Base-by-base conservation (phyloP, 2,329 filamentous ascomycete genomes). In the Byssothecium circinans region DNA sequence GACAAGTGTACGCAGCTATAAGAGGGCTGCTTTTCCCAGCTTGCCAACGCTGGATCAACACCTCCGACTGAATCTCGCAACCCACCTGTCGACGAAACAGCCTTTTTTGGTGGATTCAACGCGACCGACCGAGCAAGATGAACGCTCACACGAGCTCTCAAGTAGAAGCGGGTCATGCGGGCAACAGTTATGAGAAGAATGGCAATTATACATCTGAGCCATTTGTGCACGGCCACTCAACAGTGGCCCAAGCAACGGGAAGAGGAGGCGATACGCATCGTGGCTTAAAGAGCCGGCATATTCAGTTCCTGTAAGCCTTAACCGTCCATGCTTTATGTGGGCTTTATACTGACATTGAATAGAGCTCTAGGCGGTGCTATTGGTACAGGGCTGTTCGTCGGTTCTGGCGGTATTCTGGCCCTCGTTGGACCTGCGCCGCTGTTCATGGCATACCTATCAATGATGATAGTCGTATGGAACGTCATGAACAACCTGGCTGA, bases 341-440 rank as follows among this genome's bases (percentile, higher is more conserved):
- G 20, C 42, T 12, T 6, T 18, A 29, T 12, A 44, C 57, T 61
- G 27, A 78, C 78, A 41, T 10, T 64, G 75, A 48, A 74, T 53
- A 84, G 84, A 57, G 81, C 81, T 17, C 73, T 84, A 7, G 81
- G 80, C 45, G 81, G 81, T 50, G 80, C 80, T 8, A 84, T 84
- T 45, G 60, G 67, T 47, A 70, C 67, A 18, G 67, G 67, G 33
- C 51, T 70, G 2, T 70, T 70, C 49, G 66, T 70, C n/a, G 67
- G 66, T 37, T 65, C 61, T 19, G 67, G 67, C 14, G 57, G 51
- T 2, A 69, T 69, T 35, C 63, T 70, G 23, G 56, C 62, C 1
- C 41, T 65, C 6, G 63, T 65, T 12, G 67, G 67, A 3, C 67
- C 66, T 30, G 66, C 66, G 18, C 65, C 66, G 6, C 46, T 69